Evolutionary conservation across 306 rosid genomes (phyloP).

Genomic region (Comarum palustre): DNA sequence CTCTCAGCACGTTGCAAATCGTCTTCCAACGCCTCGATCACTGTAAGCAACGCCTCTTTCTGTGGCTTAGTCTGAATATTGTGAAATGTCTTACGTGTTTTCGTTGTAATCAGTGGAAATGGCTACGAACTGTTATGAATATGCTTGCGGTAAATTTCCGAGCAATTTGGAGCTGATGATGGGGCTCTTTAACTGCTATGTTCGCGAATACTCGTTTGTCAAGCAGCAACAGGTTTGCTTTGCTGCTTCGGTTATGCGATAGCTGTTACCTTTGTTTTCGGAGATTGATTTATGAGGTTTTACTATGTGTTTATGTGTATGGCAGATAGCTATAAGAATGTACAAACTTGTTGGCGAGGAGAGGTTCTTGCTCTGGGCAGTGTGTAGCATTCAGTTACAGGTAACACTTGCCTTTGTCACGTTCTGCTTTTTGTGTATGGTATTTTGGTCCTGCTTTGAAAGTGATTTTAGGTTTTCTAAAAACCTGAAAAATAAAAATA

Average conservation of each 20-base stretch:
- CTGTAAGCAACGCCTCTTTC: conserved; percentile 42
- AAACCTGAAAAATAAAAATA: background rate
- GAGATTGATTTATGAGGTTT: background rate
- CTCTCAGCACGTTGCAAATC: conserved; percentile 88
- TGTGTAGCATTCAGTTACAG: conserved; percentile 98
- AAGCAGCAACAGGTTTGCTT: conserved; percentile 92
- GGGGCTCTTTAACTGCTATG: conserved; percentile 95
- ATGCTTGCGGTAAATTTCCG: conserved; percentile 80
- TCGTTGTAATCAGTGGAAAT: conserved; percentile 62
- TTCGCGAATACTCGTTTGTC: conserved; percentile 91
- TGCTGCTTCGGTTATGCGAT: background rate
- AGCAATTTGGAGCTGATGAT: conserved; percentile 73
- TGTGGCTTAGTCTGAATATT: conserved; percentile 11
- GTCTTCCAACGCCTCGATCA: conserved; percentile 86
- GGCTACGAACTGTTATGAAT: conserved; percentile 84
- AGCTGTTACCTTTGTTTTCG: background rate
- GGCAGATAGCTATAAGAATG: conserved; percentile 98
- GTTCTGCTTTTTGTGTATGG: background rate
- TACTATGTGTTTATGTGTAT: conserved; percentile 12
- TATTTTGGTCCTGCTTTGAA: background rate
- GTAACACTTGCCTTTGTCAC: conserved; percentile 37
- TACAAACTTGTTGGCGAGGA: conserved; percentile 92
- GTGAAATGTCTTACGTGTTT: conserved; percentile 25
- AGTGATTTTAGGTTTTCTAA: background rate
- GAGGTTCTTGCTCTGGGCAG: conserved; percentile 93